Conservation (phyloP, 768 basidiomycete species). For the Punctularia strigosozonata region DNA sequence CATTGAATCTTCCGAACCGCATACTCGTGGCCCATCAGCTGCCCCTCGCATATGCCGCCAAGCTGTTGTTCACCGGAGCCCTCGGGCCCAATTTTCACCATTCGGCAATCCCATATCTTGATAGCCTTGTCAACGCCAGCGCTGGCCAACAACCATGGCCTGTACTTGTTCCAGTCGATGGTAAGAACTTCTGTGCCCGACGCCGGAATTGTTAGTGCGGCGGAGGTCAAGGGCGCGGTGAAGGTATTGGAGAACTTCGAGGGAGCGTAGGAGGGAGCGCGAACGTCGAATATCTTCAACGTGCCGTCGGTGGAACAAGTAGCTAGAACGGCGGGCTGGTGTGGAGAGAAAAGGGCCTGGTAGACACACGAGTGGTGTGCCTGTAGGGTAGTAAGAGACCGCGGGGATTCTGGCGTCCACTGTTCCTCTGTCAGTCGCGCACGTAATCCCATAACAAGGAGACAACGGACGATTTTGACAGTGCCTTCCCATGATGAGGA, state of each 20-base stretch:
- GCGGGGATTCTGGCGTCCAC: slow-evolving; percentile 81
- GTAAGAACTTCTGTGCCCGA: slow-evolving; percentile 69
- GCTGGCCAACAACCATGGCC: slow-evolving; percentile 64
- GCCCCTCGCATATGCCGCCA: slow-evolving; percentile 60
- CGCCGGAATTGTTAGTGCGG: slow-evolving; percentile 68
- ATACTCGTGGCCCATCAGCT: slow-evolving; percentile 78
- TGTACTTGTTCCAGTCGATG: slow-evolving; percentile 91
- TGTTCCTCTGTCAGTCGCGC: slow-evolving; percentile 18
- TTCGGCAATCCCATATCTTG: slow-evolving; percentile 82
- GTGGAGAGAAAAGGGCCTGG: slow-evolving; percentile 86
- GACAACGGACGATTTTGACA: slow-evolving; percentile 64
- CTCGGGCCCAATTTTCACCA: slow-evolving; percentile 48
- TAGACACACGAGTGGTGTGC: slow-evolving; percentile 84
- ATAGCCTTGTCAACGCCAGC: slow-evolving; percentile 68
- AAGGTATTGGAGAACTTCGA: slow-evolving; percentile 33
- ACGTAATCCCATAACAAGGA: not conserved
- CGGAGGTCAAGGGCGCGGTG: slow-evolving; percentile 54
- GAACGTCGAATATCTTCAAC: slow-evolving; percentile 71
- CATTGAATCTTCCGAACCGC: slow-evolving; percentile 84
- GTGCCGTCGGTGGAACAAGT: slow-evolving; percentile 85
- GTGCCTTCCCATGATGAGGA: slow-evolving; percentile 90
- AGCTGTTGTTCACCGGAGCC: slow-evolving; percentile 32
- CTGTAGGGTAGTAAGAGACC: slow-evolving; percentile 70
- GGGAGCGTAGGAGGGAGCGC: slow-evolving; percentile 46
- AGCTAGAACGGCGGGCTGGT: slow-evolving; percentile 69